Evolutionary conservation across 768 basidiomycete genomes (phyloP).

Genomic region (Exidia glandulosa): DNA sequence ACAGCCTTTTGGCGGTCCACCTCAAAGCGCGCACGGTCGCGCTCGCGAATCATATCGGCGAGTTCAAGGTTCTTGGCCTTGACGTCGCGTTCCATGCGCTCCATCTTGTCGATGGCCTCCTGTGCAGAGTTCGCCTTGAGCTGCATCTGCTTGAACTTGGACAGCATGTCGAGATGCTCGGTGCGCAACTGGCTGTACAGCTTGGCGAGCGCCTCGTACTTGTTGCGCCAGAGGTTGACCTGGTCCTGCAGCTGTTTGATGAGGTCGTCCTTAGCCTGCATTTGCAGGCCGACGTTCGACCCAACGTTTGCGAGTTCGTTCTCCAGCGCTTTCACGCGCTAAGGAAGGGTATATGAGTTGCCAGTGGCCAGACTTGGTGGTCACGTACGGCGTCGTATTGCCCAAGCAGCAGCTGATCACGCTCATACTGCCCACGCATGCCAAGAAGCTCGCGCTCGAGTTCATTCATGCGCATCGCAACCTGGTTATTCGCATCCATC

Average conservation of each 20-base stretch:
- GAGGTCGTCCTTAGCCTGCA: conserved; percentile 86
- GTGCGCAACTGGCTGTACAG: conserved; percentile 96
- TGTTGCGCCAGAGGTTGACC: conserved; percentile 93
- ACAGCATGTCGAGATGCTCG: conserved; percentile 93
- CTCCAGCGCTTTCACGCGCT: conserved; percentile 95
- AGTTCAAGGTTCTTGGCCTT: conserved; percentile 98
- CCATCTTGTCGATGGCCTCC: conserved; percentile 96
- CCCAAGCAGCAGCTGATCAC: conserved; percentile 94
- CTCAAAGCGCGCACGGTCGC: conserved; percentile 92
- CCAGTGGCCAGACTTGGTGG: neutral
- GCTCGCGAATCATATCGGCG: conserved; percentile 97
- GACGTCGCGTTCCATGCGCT: conserved; percentile 94
- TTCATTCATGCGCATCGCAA: conserved; percentile 64
- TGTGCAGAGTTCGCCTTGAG: conserved; percentile 97
- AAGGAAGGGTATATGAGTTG: conserved; percentile 4
- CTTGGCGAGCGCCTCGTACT: conserved; percentile 97
- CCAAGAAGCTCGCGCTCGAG: conserved; percentile 83
- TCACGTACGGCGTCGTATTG: conserved; percentile 88
- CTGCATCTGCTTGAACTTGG: conserved; percentile 95
- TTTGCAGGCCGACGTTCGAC: conserved; percentile 71
- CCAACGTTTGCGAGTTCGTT: conserved; percentile 70
- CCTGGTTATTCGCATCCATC: conserved; percentile 69
- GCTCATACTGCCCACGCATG: conserved; percentile 94
- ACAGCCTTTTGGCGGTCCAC: conserved; percentile 82
- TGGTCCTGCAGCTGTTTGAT: conserved; percentile 95